Evolutionary conservation across 495 filamentous ascomycete species (phyloP), one percentile per base, ranked within the genome.

Genomic region (Hypomontagnella submonticulosa): DNA sequence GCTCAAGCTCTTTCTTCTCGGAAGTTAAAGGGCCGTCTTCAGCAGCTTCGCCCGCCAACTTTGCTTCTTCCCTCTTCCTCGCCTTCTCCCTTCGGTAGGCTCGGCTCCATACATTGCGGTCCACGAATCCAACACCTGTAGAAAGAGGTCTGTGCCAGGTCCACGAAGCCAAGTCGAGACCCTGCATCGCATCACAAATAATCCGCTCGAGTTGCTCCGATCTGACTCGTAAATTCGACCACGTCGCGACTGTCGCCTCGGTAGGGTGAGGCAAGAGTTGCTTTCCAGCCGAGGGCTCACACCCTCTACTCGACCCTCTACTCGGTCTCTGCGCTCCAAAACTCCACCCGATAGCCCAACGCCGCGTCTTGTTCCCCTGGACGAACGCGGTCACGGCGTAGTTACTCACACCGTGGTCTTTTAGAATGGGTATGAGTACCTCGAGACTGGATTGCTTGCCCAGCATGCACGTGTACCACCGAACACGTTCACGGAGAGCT

Each of bases 381-480:
- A 91, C 80, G 55, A 98, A 90, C 64, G 89, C 87, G 0, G 87
- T 91, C 2, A 96, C 86, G 5, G 92, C 94, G 59, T 87, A 97
- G 75, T 99, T 99, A 10, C 81, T 73, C 34, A 93, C 84, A 0
- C 78, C 81, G 7, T 84, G 74, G 8, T 78, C 78, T 32, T 81
- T 84, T 0, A 99, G 77, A 27, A 75, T 77, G 13, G 85, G 81
- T 0, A 97, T 76, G 0, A 98, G 73, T 0, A 75, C 57, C 2
- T 86, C 80, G 4, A 96, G 78, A 57, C 90, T 95, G 32, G 84
- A 86, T 23, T 91, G 77, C 64, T 95, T 96, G 0, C 95, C 95
- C 0, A 97, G 79, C 92, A 99, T 96, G 20, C 86, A 87, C 2
- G 91, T 96, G 72, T 93, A 97, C 95, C 95, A 98, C 48, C 85